Evolutionary conservation across 306 rosid genomes (phyloP).

Genomic region (Carpinus fangiana): DNA sequence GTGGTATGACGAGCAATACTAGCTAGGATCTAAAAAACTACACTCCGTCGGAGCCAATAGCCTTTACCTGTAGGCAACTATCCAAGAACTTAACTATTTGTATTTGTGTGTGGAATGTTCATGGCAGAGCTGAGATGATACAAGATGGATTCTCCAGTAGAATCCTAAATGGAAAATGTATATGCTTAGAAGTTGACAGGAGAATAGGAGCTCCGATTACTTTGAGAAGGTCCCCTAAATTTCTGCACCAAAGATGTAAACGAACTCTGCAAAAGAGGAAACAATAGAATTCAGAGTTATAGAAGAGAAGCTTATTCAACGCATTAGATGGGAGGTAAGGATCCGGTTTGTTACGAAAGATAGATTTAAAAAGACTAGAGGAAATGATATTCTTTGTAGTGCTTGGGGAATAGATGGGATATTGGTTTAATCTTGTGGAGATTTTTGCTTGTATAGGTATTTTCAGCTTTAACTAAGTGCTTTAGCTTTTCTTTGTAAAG

Average conservation of each 20-base stretch:
- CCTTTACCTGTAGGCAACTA: constrained; percentile 26
- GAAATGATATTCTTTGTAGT: no score
- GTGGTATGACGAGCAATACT: constrained; percentile 26
- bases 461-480: no score
- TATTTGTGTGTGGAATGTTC: constrained; percentile 31
- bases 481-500: no score
- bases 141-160: constrained; percentile 30
- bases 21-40: constrained; percentile 19
- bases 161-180: constrained; percentile 27
- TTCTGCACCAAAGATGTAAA: constrained; percentile 59
- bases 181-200: constrained; percentile 71
- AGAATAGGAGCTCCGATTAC: constrained; percentile 73
- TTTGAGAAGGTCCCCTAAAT: constrained; percentile 70
- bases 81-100: constrained; percentile 25
- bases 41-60: constrained; percentile 29
- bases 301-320: no score
- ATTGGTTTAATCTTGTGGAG: no score
- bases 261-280: constrained; percentile 50
- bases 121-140: constrained; percentile 29
- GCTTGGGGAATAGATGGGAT: no score
- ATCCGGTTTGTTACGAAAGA: no score
- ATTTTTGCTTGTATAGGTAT: no score
- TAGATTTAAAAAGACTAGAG: no score
- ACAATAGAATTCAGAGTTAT: background rate
- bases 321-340: no score